A percentile compares a stretch with the other conserved stretches of the same genome.
phyloP scores from a whole-genome alignment of 139 green algal species.

The Ulvella scutata region DNA sequence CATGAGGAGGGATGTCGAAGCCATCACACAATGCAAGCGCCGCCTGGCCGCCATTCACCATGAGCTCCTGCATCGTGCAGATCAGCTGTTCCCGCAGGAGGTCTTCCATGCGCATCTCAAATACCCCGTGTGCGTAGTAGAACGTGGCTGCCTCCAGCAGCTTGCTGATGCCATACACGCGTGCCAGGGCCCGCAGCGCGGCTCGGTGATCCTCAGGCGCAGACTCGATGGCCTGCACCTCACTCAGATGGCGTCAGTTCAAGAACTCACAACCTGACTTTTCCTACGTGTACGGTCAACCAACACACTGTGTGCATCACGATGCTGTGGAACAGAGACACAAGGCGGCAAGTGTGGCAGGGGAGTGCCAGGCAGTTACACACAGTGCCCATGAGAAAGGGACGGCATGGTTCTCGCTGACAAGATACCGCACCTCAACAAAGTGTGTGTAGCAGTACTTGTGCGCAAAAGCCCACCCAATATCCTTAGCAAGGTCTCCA shows the following conservation, averaged over 20 bases:
- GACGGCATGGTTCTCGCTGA: neutral
- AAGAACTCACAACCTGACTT: too few species aligned
- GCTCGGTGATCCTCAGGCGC: neutral
- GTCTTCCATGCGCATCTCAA: neutral
- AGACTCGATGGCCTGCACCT: neutral
- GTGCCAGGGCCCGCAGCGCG: neutral
- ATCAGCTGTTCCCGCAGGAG: slow-evolving; percentile 30
- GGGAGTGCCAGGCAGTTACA: neutral
- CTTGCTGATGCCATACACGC: neutral
- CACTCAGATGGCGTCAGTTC: too few species aligned
- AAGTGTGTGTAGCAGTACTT: slow-evolving; percentile 33
- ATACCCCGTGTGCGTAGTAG: neutral
- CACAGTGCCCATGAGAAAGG: neutral
- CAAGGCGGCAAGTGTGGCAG: slow-evolving; percentile 5
- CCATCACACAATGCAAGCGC: slow-evolving; percentile 42
- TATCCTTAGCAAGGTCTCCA: slow-evolving; percentile 41
- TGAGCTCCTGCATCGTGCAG: slow-evolving; percentile 26
- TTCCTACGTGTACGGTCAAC: too few species aligned
- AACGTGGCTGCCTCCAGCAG: neutral
- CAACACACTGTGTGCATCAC: neutral
- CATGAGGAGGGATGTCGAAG: slow-evolving; percentile 64
- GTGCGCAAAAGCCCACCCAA: slow-evolving; percentile 68
- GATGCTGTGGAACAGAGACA: neutral
- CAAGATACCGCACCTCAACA: slow-evolving; percentile 3
- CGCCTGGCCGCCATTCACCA: slow-evolving; percentile 12